Evolutionary conservation across 805 yeast species (phyloP).

Genomic region (Lipomyces japonicus): DNA sequence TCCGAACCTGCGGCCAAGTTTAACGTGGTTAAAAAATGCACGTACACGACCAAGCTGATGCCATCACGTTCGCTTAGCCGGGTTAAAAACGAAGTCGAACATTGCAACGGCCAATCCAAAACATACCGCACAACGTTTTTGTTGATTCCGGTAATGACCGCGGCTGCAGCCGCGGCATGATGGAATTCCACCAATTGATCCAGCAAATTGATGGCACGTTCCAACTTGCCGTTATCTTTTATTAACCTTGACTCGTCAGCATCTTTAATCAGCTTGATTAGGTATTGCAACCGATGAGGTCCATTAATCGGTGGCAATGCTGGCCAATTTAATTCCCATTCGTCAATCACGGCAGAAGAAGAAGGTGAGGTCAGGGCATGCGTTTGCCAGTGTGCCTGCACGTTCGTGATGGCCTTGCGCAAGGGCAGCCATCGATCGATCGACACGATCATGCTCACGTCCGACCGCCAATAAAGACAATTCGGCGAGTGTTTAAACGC

Average conservation of each 20-base stretch:
- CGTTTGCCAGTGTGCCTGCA: background rate
- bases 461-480: conserved; percentile 2
- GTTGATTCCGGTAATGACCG: conserved; percentile 5
- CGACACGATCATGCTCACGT: conserved; percentile 1
- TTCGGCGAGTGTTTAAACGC: conserved; percentile 15
- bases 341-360: background rate
- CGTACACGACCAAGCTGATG: conserved; percentile 4
- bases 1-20: conserved; percentile 1
- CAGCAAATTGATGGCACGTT: conserved; percentile 11
- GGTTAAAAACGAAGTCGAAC: conserved; percentile 1
- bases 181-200: conserved; percentile 11
- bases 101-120: conserved; percentile 12
- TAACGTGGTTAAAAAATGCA: conserved; percentile 9
- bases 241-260: background rate
- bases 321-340: conserved; percentile 12
- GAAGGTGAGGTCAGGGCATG: background rate
- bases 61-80: conserved; percentile 3
- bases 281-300: conserved; percentile 4
- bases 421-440: conserved; percentile 20
- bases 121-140: conserved; percentile 8
- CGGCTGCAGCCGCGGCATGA: background rate
- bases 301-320: conserved; percentile 8
- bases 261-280: background rate
- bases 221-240: background rate
- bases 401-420: conserved; percentile 4